Percentiles rank a stretch among this genome's conserved stretches.
Evolutionary conservation across 2,329 filamentous ascomycete genomes (phyloP).

Genomic region (Aspergillus pseudoglaucus): DNA sequence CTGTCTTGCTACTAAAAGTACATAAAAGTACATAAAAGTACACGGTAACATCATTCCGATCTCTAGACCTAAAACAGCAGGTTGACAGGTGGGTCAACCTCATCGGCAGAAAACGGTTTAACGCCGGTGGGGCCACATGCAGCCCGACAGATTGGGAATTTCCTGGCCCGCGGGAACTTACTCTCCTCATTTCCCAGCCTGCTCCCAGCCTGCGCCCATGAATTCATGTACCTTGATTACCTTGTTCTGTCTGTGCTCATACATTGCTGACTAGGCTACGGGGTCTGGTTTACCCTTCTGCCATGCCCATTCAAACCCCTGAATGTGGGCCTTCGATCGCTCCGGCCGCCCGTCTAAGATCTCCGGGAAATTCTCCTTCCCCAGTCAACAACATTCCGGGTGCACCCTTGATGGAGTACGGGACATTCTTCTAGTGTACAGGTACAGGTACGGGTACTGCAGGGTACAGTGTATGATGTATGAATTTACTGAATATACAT

Average conservation of each 20-base stretch:
- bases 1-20: no score
- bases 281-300: not conserved
- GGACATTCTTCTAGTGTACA: no score
- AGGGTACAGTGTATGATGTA: no score
- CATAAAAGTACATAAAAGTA: slow-evolving; percentile 4
- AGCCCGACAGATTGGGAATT: slow-evolving; percentile 13
- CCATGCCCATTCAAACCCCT: not conserved
- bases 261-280: not conserved
- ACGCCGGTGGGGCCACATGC: slow-evolving; percentile 7
- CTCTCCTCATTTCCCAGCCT: not conserved
- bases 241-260: not conserved
- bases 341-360: no score
- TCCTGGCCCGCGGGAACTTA: not conserved
- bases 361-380: no score
- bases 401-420: no score
- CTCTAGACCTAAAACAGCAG: slow-evolving; percentile 21
- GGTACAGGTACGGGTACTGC: no score
- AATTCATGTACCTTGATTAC: not conserved
- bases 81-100: slow-evolving; percentile 22
- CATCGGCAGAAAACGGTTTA: slow-evolving; percentile 2
- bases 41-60: slow-evolving; percentile 24
- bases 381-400: no score
- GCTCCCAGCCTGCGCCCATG: not conserved
- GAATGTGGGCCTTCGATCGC: not conserved
- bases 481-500: no score